Percentiles rank a stretch among this genome's conserved stretches.
Evolutionary conservation across 208 protist species (phyloP).

Genomic region (Lotmaria passim): DNA sequence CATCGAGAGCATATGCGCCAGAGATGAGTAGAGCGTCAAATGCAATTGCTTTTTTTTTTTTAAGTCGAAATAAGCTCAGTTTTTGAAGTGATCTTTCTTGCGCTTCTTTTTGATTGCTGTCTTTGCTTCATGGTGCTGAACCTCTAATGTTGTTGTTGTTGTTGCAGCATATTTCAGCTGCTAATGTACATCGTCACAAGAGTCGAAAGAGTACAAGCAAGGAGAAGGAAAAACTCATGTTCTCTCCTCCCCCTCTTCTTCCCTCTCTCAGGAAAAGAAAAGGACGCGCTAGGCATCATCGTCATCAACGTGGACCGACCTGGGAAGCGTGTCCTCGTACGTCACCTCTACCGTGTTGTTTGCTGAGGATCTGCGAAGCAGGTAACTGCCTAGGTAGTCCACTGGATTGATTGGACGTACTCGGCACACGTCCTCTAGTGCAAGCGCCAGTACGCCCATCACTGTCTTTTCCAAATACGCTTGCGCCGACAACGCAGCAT

Average conservation of each 20-base stretch:
- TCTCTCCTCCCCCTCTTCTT: too few species aligned
- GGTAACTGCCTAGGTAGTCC: conserved; percentile 90
- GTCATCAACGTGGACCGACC: conserved; percentile 5
- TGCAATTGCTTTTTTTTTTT: too few species aligned
- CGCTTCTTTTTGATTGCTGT: too few species aligned
- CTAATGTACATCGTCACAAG: conserved; percentile 13
- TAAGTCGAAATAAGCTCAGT: too few species aligned
- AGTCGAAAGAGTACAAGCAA: too few species aligned
- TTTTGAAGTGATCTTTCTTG: too few species aligned
- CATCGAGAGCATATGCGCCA: too few species aligned
- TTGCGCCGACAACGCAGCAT: conserved; percentile 38
- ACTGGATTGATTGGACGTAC: conserved; percentile 92
- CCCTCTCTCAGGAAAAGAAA: neutral
- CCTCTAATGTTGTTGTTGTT: neutral
- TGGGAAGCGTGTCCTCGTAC: conserved; percentile 50
- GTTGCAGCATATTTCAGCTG: neutral
- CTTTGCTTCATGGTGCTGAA: too few species aligned
- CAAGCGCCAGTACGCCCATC: conserved; percentile 85
- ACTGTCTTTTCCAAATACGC: conserved; percentile 91
- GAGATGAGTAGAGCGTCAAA: too few species aligned
- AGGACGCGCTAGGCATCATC: conserved; percentile 6
- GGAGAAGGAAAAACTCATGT: too few species aligned
- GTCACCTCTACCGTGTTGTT: conserved; percentile 79
- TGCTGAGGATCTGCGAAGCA: conserved; percentile 78
- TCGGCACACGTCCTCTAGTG: conserved; percentile 84